phyloP scores from a whole-genome alignment of 306 rosid species.

The Gillenia trifoliata region DNA sequence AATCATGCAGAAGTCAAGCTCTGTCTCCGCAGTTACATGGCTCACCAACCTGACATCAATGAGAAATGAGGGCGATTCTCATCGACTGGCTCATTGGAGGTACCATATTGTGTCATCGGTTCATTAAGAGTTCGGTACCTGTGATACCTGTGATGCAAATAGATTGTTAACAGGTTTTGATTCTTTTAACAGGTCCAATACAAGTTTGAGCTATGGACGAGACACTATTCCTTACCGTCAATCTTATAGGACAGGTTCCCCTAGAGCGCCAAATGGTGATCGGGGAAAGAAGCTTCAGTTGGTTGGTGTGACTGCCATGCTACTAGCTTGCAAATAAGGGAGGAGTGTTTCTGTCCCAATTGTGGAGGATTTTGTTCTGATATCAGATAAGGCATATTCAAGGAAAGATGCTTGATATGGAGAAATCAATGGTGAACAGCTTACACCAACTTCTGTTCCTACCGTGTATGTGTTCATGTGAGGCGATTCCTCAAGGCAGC shows the following conservation, averaged over 20 bases:
- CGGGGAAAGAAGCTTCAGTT: slow-evolving; percentile 53
- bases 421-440: slow-evolving; percentile 46
- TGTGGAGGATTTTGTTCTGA: slow-evolving; percentile 56
- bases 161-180: neutral
- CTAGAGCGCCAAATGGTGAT: slow-evolving; percentile 34
- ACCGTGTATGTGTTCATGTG: slow-evolving; percentile 55
- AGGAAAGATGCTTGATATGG: slow-evolving; percentile 51
- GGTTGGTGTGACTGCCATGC: slow-evolving; percentile 57
- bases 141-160: slow-evolving; percentile 7
- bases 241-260: slow-evolving; percentile 50
- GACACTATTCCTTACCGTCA: slow-evolving; percentile 47
- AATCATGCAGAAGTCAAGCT: slow-evolving; percentile 31
- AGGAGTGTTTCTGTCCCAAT: slow-evolving; percentile 61
- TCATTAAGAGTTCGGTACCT: neutral
- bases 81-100: slow-evolving; percentile 63
- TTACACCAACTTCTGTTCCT: slow-evolving; percentile 56
- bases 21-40: slow-evolving; percentile 38
- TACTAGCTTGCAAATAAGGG: slow-evolving; percentile 56
- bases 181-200: slow-evolving; percentile 43
- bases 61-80: slow-evolving; percentile 59
- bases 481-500: slow-evolving; percentile 58
- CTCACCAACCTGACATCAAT: slow-evolving; percentile 42
- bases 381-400: slow-evolving; percentile 53
- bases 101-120: neutral
- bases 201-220: slow-evolving; percentile 61